Conservation (phyloP, 2,329 filamentous ascomycete genomes). For the Lachnellula subtilissima region DNA sequence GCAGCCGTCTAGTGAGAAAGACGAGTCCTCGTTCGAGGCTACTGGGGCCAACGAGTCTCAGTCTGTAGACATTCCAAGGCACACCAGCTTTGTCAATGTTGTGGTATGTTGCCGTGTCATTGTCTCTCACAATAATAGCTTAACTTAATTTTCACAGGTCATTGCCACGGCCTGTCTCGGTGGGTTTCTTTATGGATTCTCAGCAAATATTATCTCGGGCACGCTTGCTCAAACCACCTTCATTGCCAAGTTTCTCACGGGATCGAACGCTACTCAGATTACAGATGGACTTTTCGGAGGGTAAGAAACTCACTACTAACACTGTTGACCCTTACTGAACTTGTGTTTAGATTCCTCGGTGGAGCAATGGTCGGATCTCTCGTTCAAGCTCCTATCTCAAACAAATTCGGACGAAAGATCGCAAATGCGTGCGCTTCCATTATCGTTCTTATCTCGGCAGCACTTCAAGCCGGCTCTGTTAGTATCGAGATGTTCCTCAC, state of each 20-base stretch:
- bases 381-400: constrained; percentile 21
- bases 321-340: background rate
- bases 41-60: background rate
- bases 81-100: constrained; percentile 15
- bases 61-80: background rate
- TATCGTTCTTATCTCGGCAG: constrained; percentile 14
- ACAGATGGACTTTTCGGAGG: constrained; percentile 21
- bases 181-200: constrained; percentile 30
- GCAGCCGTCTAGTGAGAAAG: background rate
- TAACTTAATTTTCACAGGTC: constrained; percentile 13
- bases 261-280: constrained; percentile 13
- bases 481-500: background rate
- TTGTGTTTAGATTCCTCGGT: constrained; percentile 19
- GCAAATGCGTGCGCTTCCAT: constrained; percentile 16
- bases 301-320: constrained; percentile 1
- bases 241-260: constrained; percentile 23
- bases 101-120: constrained; percentile 13
- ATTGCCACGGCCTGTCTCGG: constrained; percentile 25
- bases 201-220: constrained; percentile 29
- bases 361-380: constrained; percentile 23
- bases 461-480: constrained; percentile 18
- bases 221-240: constrained; percentile 29
- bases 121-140: constrained; percentile 8
- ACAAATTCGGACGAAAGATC: constrained; percentile 19
- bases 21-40: background rate